These are phyloP conservation scores for Cicer yamashitae DNA, from an alignment of 306 rosid genomes.

Conservation along the genomic window DNA sequence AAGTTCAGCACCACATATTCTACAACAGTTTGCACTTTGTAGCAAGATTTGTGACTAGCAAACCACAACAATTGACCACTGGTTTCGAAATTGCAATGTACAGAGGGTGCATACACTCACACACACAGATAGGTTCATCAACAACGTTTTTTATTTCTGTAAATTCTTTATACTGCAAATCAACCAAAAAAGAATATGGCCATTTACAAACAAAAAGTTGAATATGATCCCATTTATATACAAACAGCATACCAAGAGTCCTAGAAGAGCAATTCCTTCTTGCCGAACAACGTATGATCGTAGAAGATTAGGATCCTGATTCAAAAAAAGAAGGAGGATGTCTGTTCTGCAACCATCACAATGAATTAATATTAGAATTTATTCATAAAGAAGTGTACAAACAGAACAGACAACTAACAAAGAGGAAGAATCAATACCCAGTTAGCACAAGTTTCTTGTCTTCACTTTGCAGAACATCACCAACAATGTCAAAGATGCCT, in stretches of 20 bases:
- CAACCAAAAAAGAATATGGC: conserved; percentile 28
- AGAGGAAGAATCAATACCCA: conserved; percentile 70
- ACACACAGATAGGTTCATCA: neutral
- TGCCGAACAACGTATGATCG: conserved; percentile 87
- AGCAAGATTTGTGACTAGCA: neutral
- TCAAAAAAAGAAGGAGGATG: conserved; percentile 93
- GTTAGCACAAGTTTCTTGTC: conserved; percentile 87
- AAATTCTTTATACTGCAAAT: conserved; percentile 3
- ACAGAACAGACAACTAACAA: conserved; percentile 37
- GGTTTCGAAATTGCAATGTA: neutral
- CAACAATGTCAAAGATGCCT: conserved; percentile 84
- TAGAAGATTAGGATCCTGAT: conserved; percentile 95
- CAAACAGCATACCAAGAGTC: conserved; percentile 71
- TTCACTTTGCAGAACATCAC: conserved; percentile 76
- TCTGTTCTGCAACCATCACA: conserved; percentile 97
- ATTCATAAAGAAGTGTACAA: conserved; percentile 24
- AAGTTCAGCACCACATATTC: neutral
- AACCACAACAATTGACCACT: conserved; percentile 30
- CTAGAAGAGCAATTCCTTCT: conserved; percentile 87
- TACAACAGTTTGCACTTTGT: conserved; percentile 2
- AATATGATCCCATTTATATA: conserved; percentile 28
- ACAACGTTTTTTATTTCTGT: conserved; percentile 9
- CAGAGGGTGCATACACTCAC: neutral
- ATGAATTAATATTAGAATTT: conserved; percentile 53
- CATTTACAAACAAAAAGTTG: conserved; percentile 32